Percentiles rank a stretch among this genome's conserved stretches.
Evolutionary conservation across 192 early-diverging fungal genomes (phyloP).

Genomic region (Geranomyces variabilis): DNA sequence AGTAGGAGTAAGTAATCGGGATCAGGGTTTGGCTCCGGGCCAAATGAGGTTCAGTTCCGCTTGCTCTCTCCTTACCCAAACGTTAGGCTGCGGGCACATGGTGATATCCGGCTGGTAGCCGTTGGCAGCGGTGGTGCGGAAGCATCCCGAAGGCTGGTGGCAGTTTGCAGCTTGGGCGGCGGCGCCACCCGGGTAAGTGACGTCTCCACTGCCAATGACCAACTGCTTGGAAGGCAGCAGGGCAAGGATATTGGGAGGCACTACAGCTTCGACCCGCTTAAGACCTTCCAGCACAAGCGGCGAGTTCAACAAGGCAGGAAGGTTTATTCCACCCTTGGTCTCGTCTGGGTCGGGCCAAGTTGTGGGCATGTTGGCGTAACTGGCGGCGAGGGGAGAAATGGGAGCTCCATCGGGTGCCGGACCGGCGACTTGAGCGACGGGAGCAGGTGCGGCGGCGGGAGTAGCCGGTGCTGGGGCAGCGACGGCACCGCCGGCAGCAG

Average conservation of each 20-base stretch:
- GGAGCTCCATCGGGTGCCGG: not conserved
- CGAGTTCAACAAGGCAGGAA: not conserved
- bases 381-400: not conserved
- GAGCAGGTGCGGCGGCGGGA: not conserved
- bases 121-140: constrained; percentile 18
- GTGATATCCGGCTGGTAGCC: constrained; percentile 36
- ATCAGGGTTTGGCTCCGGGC: constrained; percentile 24
- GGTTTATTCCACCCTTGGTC: not conserved
- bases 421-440: not conserved
- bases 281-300: not conserved
- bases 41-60: not conserved
- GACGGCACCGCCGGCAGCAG: not conserved
- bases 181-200: constrained; percentile 19
- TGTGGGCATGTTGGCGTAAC: constrained; percentile 11
- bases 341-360: not conserved
- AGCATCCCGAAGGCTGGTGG: constrained; percentile 32
- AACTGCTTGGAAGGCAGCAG: not conserved
- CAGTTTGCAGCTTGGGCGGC: constrained; percentile 28
- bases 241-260: not conserved
- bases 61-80: too few species aligned
- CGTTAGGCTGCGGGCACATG: constrained; percentile 22
- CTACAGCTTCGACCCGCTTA: not conserved
- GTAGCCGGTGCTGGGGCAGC: not conserved
- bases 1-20: constrained; percentile 28
- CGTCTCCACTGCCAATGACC: not conserved